Base-by-base conservation (phyloP, 768 basidiomycete genomes). In the Boletales sp. region DNA sequence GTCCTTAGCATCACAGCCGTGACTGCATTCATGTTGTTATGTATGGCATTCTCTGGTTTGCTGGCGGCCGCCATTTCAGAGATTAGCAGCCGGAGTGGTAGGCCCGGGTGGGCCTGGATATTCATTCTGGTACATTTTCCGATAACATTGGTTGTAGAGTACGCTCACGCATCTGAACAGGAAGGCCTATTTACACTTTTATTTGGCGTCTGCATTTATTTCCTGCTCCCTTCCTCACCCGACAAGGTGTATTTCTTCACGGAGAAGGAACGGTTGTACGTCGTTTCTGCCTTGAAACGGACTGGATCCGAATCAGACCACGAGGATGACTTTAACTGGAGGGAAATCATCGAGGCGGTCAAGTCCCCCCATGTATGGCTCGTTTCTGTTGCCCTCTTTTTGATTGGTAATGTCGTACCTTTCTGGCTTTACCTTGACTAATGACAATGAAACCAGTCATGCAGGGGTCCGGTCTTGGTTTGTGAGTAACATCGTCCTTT, bases 181-280 rank as follows among this genome's bases (percentile, higher is more conserved):
- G 79, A 87, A 64, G 87, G 87, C 1, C 64, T 78, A 5, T 81
- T 89, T 65, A 86, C 84, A 0, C 67, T 80, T 49, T 35, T 77
- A 3, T 80, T 83, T 51, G 87, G 85, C 4, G 21, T 78, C 2
- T 19, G 62, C 1, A 71, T 78, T 0, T 84, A 74, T 69, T 69
- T 74, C 56, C 47, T 83, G 38, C 67, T 82, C 39, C 76, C 82
- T 9, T 56, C 62, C 35, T 69, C 74, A 0, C 76, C 80, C 4
- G 59, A 54, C 8, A 65, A 67, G 15, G 75, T 79, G 3, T 66
- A 66, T 36, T 84, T 86, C 71, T 68, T 88, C 27, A 74, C 64
- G 2, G 49, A 62, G n/a, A 58, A 75, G 30, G 82, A 85, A 62
- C 80, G 75, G 42, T 62, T 64, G 21, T 79, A 80, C 52, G 67